phyloP scores from a whole-genome alignment of 371 early-diverging fungal genomes.

The Rhizomucor pusillus region DNA sequence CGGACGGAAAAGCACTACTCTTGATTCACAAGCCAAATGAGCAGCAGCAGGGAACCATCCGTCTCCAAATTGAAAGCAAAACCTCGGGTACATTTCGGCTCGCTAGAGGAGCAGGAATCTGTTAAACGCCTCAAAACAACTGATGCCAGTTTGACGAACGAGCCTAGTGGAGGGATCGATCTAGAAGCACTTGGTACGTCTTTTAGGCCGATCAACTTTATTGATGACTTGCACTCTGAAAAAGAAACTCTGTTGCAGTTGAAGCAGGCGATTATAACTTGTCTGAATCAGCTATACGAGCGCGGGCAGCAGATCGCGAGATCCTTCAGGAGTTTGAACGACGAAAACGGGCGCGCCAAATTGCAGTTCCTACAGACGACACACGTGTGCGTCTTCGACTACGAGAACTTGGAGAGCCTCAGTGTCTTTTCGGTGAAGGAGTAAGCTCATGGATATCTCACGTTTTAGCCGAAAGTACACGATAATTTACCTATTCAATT shows the following conservation, averaged over 20 bases:
- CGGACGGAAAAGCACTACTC: too few relatives aligned
- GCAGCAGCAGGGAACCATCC: neutral
- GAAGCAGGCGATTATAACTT: slow-evolving; percentile 36
- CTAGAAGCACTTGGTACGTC: slow-evolving; percentile 41
- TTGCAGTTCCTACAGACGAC: slow-evolving; percentile 95
- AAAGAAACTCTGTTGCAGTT: slow-evolving; percentile 8
- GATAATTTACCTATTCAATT: neutral
- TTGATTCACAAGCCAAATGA: neutral
- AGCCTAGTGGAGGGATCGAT: slow-evolving; percentile 31
- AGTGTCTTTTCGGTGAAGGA: slow-evolving; percentile 93
- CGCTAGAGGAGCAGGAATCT: slow-evolving; percentile 38
- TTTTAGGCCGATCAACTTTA: neutral
- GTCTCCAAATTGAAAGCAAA: slow-evolving; percentile 25
- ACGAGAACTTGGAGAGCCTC: slow-evolving; percentile 80
- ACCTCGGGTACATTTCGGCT: slow-evolving; percentile 47
- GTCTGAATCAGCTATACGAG: slow-evolving; percentile 47
- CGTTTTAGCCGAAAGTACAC: neutral
- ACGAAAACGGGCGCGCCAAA: slow-evolving; percentile 68
- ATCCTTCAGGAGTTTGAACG: slow-evolving; percentile 85
- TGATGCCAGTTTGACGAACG: slow-evolving; percentile 10
- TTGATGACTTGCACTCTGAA: neutral
- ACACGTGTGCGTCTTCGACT: slow-evolving; percentile 71
- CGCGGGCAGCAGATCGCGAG: slow-evolving; percentile 67
- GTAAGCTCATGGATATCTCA: slow-evolving; percentile 48
- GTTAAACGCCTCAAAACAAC: slow-evolving; percentile 27